Evolutionary conservation across 2,329 filamentous ascomycete genomes (phyloP).

Genomic region (Ascosphaera aggregata): DNA sequence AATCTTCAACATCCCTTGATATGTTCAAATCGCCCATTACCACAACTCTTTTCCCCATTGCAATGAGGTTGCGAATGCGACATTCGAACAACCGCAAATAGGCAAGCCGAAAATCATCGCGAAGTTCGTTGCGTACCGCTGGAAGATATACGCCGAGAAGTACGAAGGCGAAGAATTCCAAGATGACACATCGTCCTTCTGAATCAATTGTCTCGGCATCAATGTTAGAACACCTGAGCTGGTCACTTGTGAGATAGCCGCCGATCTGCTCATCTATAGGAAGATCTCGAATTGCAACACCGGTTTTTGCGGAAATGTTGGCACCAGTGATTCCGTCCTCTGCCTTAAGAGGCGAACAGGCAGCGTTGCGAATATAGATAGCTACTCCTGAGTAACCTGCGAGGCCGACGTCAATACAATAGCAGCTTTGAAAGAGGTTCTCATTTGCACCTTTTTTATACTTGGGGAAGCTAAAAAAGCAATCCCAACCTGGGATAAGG

Average conservation of each 20-base stretch:
- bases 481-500: conserved; percentile 82
- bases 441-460: conserved; percentile 56
- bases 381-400: conserved; percentile 86
- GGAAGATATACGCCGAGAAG: conserved; percentile 83
- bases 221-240: conserved; percentile 36
- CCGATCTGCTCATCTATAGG: conserved; percentile 57
- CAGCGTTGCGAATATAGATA: conserved; percentile 76
- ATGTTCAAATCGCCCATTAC: conserved; percentile 82
- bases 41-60: conserved; percentile 62
- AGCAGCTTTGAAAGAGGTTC: background rate
- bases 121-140: conserved; percentile 62
- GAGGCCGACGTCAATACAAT: conserved; percentile 1
- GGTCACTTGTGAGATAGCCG: conserved; percentile 53
- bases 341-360: conserved; percentile 64
- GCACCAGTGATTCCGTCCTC: conserved; percentile 86
- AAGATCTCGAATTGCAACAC: conserved; percentile 49
- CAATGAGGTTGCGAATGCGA: conserved; percentile 61
- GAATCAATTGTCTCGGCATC: conserved; percentile 59
- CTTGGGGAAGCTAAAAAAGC: conserved; percentile 79
- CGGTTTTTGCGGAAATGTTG: conserved; percentile 48
- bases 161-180: conserved; percentile 91
- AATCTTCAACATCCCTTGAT: conserved; percentile 43
- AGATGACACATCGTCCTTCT: conserved; percentile 71
- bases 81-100: conserved; percentile 64
- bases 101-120: conserved; percentile 58